These are phyloP conservation scores for Leccinum laetum DNA, from an alignment of 1,284 basidiomycete genomes.

Conservation along the genomic window DNA sequence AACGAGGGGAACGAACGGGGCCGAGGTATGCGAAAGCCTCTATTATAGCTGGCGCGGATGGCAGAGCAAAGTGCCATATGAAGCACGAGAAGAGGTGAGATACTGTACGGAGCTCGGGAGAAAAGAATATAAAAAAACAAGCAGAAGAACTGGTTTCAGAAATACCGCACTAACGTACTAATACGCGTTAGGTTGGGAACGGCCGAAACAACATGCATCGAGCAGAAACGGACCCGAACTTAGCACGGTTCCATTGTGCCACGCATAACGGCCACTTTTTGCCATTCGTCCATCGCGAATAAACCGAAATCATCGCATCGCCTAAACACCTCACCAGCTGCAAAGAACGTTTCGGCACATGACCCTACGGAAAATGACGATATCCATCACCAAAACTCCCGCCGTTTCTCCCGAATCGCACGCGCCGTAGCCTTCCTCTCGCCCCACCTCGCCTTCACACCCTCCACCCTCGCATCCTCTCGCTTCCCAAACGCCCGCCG, in stretches of 20 bases:
- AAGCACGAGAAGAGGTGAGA: background rate
- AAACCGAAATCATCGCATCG: too few relatives aligned
- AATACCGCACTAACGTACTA: background rate
- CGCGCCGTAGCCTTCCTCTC: constrained; percentile 53
- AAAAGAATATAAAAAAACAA: too few relatives aligned
- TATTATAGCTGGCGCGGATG: background rate
- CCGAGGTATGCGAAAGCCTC: background rate
- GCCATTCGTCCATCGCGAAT: too few relatives aligned
- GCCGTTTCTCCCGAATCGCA: constrained; percentile 57
- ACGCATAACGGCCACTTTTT: too few relatives aligned
- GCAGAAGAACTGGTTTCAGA: background rate
- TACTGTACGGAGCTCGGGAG: background rate
- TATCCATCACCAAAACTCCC: constrained; percentile 51
- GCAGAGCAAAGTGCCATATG: constrained; percentile 15
- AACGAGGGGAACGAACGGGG: constrained; percentile 4
- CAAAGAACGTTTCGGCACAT: too few relatives aligned
- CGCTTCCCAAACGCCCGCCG: constrained; percentile 38
- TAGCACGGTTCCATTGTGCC: too few relatives aligned
- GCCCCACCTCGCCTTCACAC: constrained; percentile 53
- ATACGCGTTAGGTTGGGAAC: background rate
- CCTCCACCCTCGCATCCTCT: constrained; percentile 41
- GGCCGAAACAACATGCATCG: background rate
- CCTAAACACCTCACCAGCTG: too few relatives aligned
- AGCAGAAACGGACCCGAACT: too few relatives aligned
- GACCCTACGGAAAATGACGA: too few relatives aligned